Percentiles rank a stretch among this genome's conserved stretches.
phyloP scores from a whole-genome alignment of 2,329 filamentous ascomycete genomes.

The Fusarium xyrophilum region DNA sequence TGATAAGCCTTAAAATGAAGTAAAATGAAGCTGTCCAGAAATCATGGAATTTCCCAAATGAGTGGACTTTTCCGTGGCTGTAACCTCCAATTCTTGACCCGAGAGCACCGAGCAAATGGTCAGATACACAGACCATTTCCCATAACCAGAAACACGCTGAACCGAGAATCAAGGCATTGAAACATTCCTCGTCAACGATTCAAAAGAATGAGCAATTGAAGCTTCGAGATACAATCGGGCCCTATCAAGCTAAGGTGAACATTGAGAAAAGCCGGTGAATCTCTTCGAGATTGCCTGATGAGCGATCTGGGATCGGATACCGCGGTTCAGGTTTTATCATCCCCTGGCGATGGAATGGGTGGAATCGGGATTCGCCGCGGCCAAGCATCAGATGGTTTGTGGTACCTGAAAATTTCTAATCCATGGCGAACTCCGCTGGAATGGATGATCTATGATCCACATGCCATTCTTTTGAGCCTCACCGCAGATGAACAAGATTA shows the following conservation, averaged over 20 bases:
- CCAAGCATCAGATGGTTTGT: conserved; percentile 24
- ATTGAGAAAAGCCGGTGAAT: conserved; percentile 2
- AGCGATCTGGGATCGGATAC: conserved; percentile 18
- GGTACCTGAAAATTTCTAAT: not conserved
- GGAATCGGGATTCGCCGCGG: conserved; percentile 17
- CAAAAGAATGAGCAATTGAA: not conserved
- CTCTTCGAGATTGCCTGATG: conserved; percentile 7
- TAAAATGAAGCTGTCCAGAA: conserved; percentile 7
- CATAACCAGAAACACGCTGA: not conserved
- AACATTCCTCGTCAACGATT: not conserved
- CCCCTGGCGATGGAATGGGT: not conserved
- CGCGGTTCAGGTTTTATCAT: conserved; percentile 7
- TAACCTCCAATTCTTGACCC: not conserved
- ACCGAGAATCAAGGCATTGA: not conserved
- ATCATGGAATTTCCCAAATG: not conserved
- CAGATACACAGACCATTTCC: not conserved
- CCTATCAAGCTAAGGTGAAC: not conserved
- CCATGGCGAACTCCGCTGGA: conserved; percentile 3
- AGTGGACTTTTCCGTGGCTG: not conserved
- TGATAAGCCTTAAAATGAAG: no score
- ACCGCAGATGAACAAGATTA: not conserved
- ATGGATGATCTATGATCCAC: not conserved
- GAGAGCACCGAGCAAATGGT: not conserved
- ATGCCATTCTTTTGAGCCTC: not conserved
- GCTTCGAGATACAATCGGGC: conserved; percentile 6